Percentiles rank a stretch among this genome's conserved stretches.
phyloP scores from a whole-genome alignment of 352 stramenopile species.

The Globisporangium megalacanthum region DNA sequence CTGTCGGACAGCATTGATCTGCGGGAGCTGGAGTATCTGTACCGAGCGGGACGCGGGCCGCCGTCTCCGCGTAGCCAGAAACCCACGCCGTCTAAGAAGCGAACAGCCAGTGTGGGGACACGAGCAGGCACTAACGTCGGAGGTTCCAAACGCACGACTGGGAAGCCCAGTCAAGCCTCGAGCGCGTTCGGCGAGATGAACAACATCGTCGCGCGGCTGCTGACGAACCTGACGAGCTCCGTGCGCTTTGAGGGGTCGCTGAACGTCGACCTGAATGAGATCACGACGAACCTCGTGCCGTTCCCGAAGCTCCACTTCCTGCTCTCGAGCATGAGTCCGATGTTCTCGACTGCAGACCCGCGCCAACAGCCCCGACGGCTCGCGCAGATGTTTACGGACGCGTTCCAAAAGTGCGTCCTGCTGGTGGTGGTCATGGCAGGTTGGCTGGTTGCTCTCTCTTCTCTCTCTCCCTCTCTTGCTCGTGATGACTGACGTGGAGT shows the following conservation, averaged over 20 bases:
- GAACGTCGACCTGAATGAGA: constrained; percentile 99
- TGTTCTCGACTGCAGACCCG: constrained; percentile 38
- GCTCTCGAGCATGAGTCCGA: constrained; percentile 78
- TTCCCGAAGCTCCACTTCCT: constrained; percentile 99
- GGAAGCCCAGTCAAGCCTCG: constrained; percentile 13
- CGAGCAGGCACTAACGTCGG: neutral
- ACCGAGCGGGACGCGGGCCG: constrained; percentile 26
- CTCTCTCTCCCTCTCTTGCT: no score
- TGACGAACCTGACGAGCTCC: constrained; percentile 98
- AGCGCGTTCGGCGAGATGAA: constrained; percentile 98
- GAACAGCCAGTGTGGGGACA: neutral
- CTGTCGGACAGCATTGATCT: constrained; percentile 45
- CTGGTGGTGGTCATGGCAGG: neutral
- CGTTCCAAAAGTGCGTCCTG: constrained; percentile 45
- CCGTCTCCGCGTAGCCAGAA: neutral
- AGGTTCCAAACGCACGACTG: neutral
- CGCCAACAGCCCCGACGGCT: constrained; percentile 49
- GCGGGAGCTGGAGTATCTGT: constrained; percentile 39
- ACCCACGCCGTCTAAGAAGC: constrained; percentile 14
- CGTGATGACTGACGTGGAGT: no score
- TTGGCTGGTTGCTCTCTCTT: neutral
- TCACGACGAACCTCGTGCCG: constrained; percentile 99
- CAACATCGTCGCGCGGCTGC: constrained; percentile 94
- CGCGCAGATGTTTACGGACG: constrained; percentile 62
- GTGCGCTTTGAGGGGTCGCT: constrained; percentile 98